Conservation (phyloP, 2,329 filamentous ascomycete genomes). For the Phaeosphaeria sp. region DNA sequence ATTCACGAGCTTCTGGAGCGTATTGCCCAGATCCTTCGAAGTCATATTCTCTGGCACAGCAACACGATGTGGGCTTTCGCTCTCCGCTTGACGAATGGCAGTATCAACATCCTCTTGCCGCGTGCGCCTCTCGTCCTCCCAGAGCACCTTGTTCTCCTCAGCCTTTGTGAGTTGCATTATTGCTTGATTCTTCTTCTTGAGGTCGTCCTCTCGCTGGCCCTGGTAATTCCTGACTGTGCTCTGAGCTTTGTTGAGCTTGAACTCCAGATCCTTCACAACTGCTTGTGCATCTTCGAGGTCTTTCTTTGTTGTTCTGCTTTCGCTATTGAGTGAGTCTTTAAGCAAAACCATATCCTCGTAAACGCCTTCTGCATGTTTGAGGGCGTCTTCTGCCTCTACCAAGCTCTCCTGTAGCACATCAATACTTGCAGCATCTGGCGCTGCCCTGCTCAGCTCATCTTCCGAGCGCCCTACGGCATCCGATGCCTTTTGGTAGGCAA, state of each 20-base stretch:
- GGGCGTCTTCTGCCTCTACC: constrained; percentile 60
- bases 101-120: constrained; percentile 28
- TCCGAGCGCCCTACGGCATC: constrained; percentile 71
- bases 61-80: constrained; percentile 34
- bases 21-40: constrained; percentile 36
- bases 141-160: constrained; percentile 34
- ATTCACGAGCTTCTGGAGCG: constrained; percentile 34
- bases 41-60: constrained; percentile 40
- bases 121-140: constrained; percentile 18
- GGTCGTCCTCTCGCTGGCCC: constrained; percentile 38
- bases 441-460: constrained; percentile 64
- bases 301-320: constrained; percentile 35
- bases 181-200: constrained; percentile 52
- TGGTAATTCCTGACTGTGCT: constrained; percentile 36
- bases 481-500: constrained; percentile 65
- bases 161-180: constrained; percentile 43
- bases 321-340: constrained; percentile 52
- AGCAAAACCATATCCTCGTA: constrained; percentile 57
- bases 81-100: constrained; percentile 21
- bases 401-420: constrained; percentile 58
- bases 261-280: constrained; percentile 30
- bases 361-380: constrained; percentile 42
- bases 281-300: constrained; percentile 37
- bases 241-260: constrained; percentile 37
- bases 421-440: constrained; percentile 65